Evolutionary conservation across 1,139 yeast species (phyloP), one percentile per base, ranked within the genome.

Genomic region (Keqinozyma sinolaborantium): DNA sequence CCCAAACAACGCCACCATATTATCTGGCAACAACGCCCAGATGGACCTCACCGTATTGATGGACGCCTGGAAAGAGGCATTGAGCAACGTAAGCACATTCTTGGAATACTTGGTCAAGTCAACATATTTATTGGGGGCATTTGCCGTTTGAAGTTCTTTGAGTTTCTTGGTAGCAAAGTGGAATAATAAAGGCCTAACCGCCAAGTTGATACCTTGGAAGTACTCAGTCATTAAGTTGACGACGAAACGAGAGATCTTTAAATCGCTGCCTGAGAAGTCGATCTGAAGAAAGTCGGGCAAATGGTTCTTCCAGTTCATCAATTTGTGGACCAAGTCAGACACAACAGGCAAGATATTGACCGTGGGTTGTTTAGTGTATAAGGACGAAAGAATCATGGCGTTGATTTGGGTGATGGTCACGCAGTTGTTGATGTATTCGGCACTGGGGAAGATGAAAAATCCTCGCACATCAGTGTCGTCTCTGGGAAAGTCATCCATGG

Each of bases 191-290:
- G 95, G 95, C 32, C 95, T 60, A 2, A 86, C 90, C 0, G 95
- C 90, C 29, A 86, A 59, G 47, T 86, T 86, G 51, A 85, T 73
- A 36, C 95, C 95, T 52, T 85, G 94, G 49, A 83, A 84, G 53
- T 84, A 86, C 50, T 85, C 95, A 2, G 94, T 83, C 79, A 83
- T 83, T 45, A 85, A 69, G 50, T 85, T 86, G 6, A 85, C 87
- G 13, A 79, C 77, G 16, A 83, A 60, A 41, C 95, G 64, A 3
- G 86, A 71, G 6, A 83, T 78, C 33, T 72, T 68, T 15, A 83
- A 60, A 26, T 75, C 72, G 4, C 69, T 70, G 24, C 60, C 62
- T 2, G 76, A 65, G 45, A 77, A 83, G 49, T 84, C 88, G 30
- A 83, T 82, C 36, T 70, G 73, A 30, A 83, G 64, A 43, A 75